phyloP scores from a whole-genome alignment of 2,329 filamentous ascomycete species.

The Aspergillus sojae region DNA sequence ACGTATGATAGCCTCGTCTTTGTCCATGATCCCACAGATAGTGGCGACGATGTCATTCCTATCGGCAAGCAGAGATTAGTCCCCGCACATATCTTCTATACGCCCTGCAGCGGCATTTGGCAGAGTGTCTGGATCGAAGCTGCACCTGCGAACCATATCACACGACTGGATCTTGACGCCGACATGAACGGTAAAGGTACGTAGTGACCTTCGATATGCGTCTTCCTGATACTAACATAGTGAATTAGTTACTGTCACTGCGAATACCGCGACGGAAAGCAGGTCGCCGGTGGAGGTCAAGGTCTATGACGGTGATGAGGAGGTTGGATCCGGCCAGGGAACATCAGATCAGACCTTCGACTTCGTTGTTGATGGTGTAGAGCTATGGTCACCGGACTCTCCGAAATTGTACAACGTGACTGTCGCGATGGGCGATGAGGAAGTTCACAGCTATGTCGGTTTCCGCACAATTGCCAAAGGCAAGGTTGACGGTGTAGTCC shows the following conservation, averaged over 20 bases:
- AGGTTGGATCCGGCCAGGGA: slow-evolving; percentile 50
- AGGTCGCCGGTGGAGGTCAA: slow-evolving; percentile 42
- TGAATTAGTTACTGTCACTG: slow-evolving; percentile 57
- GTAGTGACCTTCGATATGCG: slow-evolving; percentile 20
- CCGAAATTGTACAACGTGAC: slow-evolving; percentile 68
- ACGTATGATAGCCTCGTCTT: slow-evolving; percentile 57
- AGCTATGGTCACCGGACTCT: slow-evolving; percentile 66
- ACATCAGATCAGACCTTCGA: slow-evolving; percentile 55
- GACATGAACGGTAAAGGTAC: slow-evolving; percentile 57
- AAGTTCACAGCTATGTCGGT: slow-evolving; percentile 66
- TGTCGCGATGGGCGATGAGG: slow-evolving; percentile 56
- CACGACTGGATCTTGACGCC: slow-evolving; percentile 61
- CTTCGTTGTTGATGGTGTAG: slow-evolving; percentile 57
- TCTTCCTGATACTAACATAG: background rate
- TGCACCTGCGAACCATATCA: slow-evolving; percentile 61
- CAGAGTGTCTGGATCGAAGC: slow-evolving; percentile 72
- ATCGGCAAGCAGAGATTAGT: slow-evolving; percentile 65
- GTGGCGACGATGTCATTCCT: slow-evolving; percentile 58
- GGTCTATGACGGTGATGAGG: slow-evolving; percentile 40
- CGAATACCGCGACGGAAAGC: slow-evolving; percentile 49
- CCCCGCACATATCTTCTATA: slow-evolving; percentile 66
- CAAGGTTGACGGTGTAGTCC: slow-evolving; percentile 59
- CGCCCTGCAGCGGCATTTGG: slow-evolving; percentile 74
- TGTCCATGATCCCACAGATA: slow-evolving; percentile 69
- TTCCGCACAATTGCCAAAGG: slow-evolving; percentile 66